Percentiles rank a stretch among this genome's conserved stretches.
Conservation (phyloP, 352 stramenopile genomes). For the Phytopythium cucurbitacearum region DNA sequence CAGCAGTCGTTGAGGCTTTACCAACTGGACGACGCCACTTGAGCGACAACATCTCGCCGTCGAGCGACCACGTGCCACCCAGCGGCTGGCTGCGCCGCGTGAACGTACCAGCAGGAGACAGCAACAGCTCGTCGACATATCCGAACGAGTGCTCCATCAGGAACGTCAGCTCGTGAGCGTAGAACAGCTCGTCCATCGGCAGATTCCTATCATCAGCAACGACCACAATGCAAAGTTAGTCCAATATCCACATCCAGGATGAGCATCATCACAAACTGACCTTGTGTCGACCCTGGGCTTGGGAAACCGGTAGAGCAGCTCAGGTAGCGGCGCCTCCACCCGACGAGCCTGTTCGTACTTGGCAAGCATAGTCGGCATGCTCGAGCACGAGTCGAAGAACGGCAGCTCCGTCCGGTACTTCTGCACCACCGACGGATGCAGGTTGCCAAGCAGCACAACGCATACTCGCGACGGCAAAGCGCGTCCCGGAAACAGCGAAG, state of each 20-base stretch:
- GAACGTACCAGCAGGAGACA: slow-evolving; percentile 55
- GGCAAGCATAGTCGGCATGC: slow-evolving; percentile 57
- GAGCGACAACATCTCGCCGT: slow-evolving; percentile 78
- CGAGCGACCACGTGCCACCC: slow-evolving; percentile 71
- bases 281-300: slow-evolving; percentile 57
- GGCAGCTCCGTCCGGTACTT: slow-evolving; percentile 54
- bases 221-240: not conserved
- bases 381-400: slow-evolving; percentile 77
- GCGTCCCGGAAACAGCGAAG: slow-evolving; percentile 37
- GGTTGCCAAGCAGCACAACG: slow-evolving; percentile 58
- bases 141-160: slow-evolving; percentile 70
- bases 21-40: slow-evolving; percentile 47
- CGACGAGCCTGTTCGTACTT: slow-evolving; percentile 50
- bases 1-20: not conserved
- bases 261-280: slow-evolving; percentile 16
- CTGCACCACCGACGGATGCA: slow-evolving; percentile 71
- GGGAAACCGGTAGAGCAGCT: slow-evolving; percentile 72
- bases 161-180: slow-evolving; percentile 76
- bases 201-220: slow-evolving; percentile 24
- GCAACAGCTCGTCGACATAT: slow-evolving; percentile 73
- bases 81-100: slow-evolving; percentile 60
- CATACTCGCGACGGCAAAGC: slow-evolving; percentile 59
- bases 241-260: not conserved
- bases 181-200: slow-evolving; percentile 61
- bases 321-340: slow-evolving; percentile 51